phyloP scores from a whole-genome alignment of 306 rosid species.

The Cucurbita argyrosperma region DNA sequence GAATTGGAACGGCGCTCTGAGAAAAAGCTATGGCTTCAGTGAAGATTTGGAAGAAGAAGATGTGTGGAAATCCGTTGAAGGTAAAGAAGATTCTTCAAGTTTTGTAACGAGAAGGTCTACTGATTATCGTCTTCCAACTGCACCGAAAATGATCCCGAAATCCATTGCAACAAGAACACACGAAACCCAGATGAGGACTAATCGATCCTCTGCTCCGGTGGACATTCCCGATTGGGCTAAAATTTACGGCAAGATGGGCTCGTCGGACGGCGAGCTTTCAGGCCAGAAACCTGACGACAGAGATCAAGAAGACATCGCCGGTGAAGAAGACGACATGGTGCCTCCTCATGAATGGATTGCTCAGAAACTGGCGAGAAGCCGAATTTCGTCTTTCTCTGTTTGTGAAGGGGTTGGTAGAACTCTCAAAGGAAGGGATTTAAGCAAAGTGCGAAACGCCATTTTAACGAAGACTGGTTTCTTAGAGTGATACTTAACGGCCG shows the following conservation, averaged over 20 bases:
- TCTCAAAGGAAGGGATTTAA: constrained; percentile 81
- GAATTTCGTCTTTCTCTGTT: constrained; percentile 79
- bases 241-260: constrained; percentile 26
- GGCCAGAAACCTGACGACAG: constrained; percentile 5
- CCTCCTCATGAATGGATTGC: constrained; percentile 87
- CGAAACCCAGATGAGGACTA: constrained; percentile 17
- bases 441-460: constrained; percentile 76
- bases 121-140: constrained; percentile 1
- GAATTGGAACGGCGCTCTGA: constrained; percentile 19
- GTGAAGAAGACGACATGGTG: constrained; percentile 25
- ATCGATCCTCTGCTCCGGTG: constrained; percentile 55
- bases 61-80: constrained; percentile 31
- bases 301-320: constrained; percentile 14
- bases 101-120: neutral
- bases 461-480: constrained; percentile 76
- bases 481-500: constrained; percentile 20
- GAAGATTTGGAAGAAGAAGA: constrained; percentile 57
- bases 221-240: constrained; percentile 62
- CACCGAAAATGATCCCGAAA: constrained; percentile 40
- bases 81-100: constrained; percentile 6
- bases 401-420: constrained; percentile 94
- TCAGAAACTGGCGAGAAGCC: constrained; percentile 69
- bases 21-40: constrained; percentile 18
- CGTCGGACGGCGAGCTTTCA: constrained; percentile 5
- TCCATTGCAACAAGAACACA: constrained; percentile 13